Base-by-base conservation (phyloP, 192 early-diverging fungal genomes). In the Coemansia sp. region DNA sequence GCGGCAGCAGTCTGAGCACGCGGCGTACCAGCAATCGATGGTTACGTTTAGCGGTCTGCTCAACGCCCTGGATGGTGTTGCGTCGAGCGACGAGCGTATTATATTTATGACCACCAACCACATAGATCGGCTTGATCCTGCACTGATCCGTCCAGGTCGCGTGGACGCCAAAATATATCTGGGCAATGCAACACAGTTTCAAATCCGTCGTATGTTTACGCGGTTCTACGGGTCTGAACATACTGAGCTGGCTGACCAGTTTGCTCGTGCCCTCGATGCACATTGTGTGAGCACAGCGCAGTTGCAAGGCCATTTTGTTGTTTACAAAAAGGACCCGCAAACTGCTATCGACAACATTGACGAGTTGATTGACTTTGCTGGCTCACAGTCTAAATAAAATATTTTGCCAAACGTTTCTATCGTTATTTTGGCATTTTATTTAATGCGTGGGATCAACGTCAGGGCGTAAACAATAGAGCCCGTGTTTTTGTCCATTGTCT, bases 301-400 rank as follows among this genome's bases (percentile, higher is more conserved):
- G 62, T 69, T 98, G 32, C 97, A 98, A 79, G 97, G 97, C 3
- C 97, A 98, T 79, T 98, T 98, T 88, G 93, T 96, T 8, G 76
- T 89, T 37, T 85, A 86, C 55, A 90, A 94, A 53, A 89, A 94
- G 65, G 77, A 84, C 58, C 87, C 95, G 0, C 59, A 84, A 48
- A 79, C 70, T 11, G 93, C 93, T 2, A 73, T 95, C n/a, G 78
- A 84, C 35, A 64, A 75, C 23, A 54, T 52, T 39, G 53, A 43
- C 29, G 43, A 53, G 19, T 21, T 56, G n/a, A 24, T 72, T 61
- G 43, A 47, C n/a, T 17, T 47, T n/a, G 43, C 43, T 47, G n/a
- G 43, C 43, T 47, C 43, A 17, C 43, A 47, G 43, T 5, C 43
- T 35, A 35, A 35, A 35, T 35, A 35, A 35, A 35, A 35, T 2